Base-by-base conservation (phyloP, 73 alveolate genomes). In the Paramecium octaurelia region DNA sequence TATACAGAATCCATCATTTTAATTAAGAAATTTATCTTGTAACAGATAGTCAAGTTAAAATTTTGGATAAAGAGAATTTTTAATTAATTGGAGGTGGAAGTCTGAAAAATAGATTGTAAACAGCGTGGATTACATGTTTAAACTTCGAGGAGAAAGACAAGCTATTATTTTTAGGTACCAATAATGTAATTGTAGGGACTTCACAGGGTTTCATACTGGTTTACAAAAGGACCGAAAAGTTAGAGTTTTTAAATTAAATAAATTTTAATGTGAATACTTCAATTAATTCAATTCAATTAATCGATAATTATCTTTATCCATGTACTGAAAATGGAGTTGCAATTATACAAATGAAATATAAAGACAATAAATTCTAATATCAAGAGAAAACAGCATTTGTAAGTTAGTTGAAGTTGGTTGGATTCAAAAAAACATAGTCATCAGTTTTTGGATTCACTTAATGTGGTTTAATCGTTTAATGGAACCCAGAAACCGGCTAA, bases 61-160 rank as follows among this genome's bases (percentile, higher is more conserved):
- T 75, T 9, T 35, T 75, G n/a, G 60, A 75, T 34, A 5, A 64
- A 24, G 10, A 75, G 20, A 75, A 23, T 29, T 75, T 12, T 75
- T 14, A 75, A 75, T 38, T 75, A 20, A 75, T 75, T 11, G 88
- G 88, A 38, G 88, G 88, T 16, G 88, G 88, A 29, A 75, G 88
- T 38, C 68, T 75, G n/a, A 75, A 75, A 35, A 64, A 64, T 64
- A 64, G 84, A 64, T 34, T 64, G 21, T 34, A 64, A 64, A 64
- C 84, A 11, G 44, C 84, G 0, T 64, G 84, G 84, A 64, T 64
- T 64, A 64, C 50, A 2, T 64, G 84, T 11, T 31, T 64, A 20
- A 64, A 64, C 10, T 64, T 64, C 31, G 84, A 64, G 27, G 46
- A 64, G 5, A 31, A 64, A 64, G 50, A 64, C 4, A 64, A 64